Percentiles rank a stretch among this genome's conserved stretches.
Evolutionary conservation across 1,139 yeast genomes (phyloP).

Genomic region (Saccharomyces hybrid): DNA sequence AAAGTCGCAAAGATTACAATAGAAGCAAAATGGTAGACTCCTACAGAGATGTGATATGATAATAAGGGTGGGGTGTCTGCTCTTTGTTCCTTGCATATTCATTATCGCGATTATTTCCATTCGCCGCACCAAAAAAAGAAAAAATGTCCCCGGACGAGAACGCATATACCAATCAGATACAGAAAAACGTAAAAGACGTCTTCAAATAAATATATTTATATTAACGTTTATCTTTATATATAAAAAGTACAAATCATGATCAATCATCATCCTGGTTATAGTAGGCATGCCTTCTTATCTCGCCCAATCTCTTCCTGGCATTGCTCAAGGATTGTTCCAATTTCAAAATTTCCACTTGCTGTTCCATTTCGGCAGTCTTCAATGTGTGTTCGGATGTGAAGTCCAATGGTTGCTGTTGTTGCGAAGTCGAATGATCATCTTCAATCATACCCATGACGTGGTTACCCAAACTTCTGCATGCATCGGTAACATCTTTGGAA

Average conservation of each 20-base stretch:
- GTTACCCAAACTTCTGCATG: constrained; percentile 54
- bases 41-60: neutral
- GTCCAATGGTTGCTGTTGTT: constrained; percentile 44
- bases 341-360: constrained; percentile 82
- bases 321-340: constrained; percentile 46
- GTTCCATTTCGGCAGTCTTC: constrained; percentile 86
- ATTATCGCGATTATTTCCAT: neutral
- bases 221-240: neutral
- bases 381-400: constrained; percentile 75
- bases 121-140: neutral
- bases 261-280: constrained; percentile 6
- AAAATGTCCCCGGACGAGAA: neutral
- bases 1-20: neutral
- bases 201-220: neutral
- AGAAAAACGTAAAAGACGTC: neutral
- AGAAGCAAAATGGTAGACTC: neutral
- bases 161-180: neutral
- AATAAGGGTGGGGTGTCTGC: neutral
- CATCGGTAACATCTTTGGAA: constrained; percentile 59
- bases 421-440: neutral
- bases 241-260: constrained; percentile 7
- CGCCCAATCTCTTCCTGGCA: constrained; percentile 79
- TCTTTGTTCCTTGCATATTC: neutral
- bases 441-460: constrained; percentile 9
- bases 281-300: constrained; percentile 55